Evolutionary conservation across 768 basidiomycete species (phyloP), one percentile per base, ranked within the genome.

Genomic region (Rhodocollybia butyracea): DNA sequence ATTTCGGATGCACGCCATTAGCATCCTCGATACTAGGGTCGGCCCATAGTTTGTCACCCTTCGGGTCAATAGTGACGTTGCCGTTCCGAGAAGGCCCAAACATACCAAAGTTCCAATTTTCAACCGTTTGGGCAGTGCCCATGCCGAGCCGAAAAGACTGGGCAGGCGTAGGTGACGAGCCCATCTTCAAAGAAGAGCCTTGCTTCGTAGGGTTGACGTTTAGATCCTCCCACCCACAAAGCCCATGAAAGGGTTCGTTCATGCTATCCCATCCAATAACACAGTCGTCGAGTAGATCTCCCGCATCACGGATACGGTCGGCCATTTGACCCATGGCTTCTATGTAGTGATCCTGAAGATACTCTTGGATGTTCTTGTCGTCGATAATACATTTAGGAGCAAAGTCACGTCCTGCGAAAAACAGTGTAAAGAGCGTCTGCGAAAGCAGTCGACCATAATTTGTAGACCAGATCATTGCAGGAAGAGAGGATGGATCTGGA

Each of bases 391-490:
- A 98, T 52, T 86, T 86, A 0, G 97, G 97, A 0, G 97, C 94
- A 68, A 89, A 98, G 39, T 86, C 83, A 7, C 84, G 80, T 1
- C 94, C 94, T 21, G 89, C 94, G 67, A 91, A 98, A 79, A 98
- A 98, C 59, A 99, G 81, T 6, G 96, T 94, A 74, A 96, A 96
- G 51, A 97, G 67, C 11, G 94, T 96, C 66, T 94, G 90, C 19
- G 85, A 85, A 48, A 88, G 82, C 27, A 98, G 85, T 17, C 89
- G 91, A 39, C 89, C 85, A 66, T 98, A 98, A 66, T 98, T 98
- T 24, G 96, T 98, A 6, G 86, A 84, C 97, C 97, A 99, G 58
- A 94, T 83, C 97, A 99, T 99, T 46, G 89, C 84, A 5, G 97
- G 96, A 58, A 94, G 79, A 0, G 81, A 67, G 2, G 82, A 77